phyloP scores from a whole-genome alignment of 768 basidiomycete species.

The Serpula lacrymans region DNA sequence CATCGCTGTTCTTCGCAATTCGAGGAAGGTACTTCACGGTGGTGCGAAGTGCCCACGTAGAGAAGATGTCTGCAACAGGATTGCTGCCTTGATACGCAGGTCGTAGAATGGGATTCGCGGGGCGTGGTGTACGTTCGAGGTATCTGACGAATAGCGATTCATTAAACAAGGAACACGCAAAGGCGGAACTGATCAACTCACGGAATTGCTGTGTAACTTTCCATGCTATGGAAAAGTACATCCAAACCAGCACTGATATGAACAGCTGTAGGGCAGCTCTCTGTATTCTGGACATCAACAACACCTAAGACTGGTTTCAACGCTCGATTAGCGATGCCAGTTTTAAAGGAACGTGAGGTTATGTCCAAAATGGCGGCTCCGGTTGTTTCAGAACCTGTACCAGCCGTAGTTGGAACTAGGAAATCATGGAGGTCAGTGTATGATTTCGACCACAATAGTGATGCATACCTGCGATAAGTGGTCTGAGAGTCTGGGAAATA shows the following conservation, averaged over 20 bases:
- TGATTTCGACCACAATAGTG: neutral
- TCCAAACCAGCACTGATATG: conserved; percentile 95
- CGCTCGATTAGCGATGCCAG: conserved; percentile 90
- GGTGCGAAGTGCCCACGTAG: conserved; percentile 87
- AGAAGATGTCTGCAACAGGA: conserved; percentile 94
- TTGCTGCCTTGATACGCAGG: conserved; percentile 95
- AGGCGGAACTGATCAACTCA: conserved; percentile 35
- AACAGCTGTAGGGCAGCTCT: conserved; percentile 85
- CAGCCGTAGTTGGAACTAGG: conserved; percentile 69
- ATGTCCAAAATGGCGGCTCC: conserved; percentile 94
- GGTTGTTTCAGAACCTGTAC: conserved; percentile 93
- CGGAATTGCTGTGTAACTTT: conserved; percentile 94
- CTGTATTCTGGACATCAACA: conserved; percentile 87
- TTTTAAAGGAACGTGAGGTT: conserved; percentile 90
- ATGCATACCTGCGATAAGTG: conserved; percentile 72
- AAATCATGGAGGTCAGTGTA: conserved; percentile 2
- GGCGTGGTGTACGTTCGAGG: conserved; percentile 85
- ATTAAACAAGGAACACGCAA: conserved; percentile 2
- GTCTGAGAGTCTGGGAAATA: conserved; percentile 67
- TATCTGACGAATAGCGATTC: conserved; percentile 48
- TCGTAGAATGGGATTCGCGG: conserved; percentile 83
- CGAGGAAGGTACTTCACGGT: conserved; percentile 88
- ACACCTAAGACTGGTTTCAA: conserved; percentile 88
- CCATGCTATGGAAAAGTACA: conserved; percentile 93
- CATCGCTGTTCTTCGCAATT: conserved; percentile 73